These are phyloP conservation scores for Nigrospora osmanthi DNA, from an alignment of 2,329 filamentous ascomycete genomes.

Conservation along the genomic window DNA sequence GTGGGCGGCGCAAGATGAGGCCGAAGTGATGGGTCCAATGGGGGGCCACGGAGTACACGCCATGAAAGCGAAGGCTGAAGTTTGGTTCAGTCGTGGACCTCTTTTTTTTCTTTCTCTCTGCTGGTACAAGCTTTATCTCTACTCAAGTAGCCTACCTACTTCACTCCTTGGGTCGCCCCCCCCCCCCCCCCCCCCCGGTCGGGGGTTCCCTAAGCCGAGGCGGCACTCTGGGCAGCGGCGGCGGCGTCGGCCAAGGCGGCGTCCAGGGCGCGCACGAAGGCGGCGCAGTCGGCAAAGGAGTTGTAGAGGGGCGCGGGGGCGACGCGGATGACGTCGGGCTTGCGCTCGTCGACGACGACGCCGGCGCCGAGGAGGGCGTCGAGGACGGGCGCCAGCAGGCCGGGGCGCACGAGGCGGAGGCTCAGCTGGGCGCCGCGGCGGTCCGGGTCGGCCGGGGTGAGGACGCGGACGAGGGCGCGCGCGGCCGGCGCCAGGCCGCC, in stretches of 20 bases:
- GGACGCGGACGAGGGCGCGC: conserved; percentile 40
- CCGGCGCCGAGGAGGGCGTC: conserved; percentile 50
- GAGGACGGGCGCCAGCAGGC: conserved; percentile 56
- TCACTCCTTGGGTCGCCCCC: no score
- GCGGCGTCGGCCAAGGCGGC: conserved; percentile 13
- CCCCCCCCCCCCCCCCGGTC: no score
- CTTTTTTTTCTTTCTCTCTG: no score
- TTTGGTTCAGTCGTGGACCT: no score
- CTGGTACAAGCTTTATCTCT: no score
- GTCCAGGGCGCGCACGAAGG: conserved; percentile 40
- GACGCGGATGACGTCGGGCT: conserved; percentile 67
- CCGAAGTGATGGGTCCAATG: no score
- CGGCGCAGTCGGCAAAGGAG: conserved; percentile 55
- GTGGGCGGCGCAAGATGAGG: no score
- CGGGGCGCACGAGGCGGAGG: conserved; percentile 45
- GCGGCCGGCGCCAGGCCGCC: conserved; percentile 19
- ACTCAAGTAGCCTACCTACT: no score
- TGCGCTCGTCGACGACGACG: conserved; percentile 67
- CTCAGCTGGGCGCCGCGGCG: conserved; percentile 69
- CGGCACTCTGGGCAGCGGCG: no score
- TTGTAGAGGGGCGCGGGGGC: conserved; percentile 73
- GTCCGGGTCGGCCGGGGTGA: conserved; percentile 57
- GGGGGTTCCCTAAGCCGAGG: no score
- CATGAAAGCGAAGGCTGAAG: no score
- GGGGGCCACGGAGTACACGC: no score